phyloP scores from a whole-genome alignment of 352 stramenopile species.

The Pythium plurisporium region DNA sequence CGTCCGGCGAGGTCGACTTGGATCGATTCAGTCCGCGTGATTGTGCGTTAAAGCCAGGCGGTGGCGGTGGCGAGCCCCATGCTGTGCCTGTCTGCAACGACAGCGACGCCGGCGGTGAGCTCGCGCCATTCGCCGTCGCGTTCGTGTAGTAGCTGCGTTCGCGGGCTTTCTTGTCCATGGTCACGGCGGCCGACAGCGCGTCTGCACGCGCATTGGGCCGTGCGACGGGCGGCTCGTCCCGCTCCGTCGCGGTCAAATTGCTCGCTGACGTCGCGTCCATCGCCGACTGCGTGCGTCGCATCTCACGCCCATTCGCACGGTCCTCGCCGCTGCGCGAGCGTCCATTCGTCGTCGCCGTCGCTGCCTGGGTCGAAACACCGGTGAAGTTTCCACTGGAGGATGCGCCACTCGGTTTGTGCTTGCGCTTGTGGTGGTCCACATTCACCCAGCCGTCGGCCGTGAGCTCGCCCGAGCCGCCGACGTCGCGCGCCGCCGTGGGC shows the following conservation, averaged over 20 bases:
- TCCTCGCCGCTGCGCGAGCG: neutral
- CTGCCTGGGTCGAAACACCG: neutral
- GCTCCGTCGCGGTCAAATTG: neutral
- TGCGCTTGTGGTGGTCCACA: slow-evolving; percentile 18
- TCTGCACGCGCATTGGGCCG: slow-evolving; percentile 14
- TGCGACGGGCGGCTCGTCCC: slow-evolving; percentile 7
- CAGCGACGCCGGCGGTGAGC: slow-evolving; percentile 1
- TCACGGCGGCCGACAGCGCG: slow-evolving; percentile 19
- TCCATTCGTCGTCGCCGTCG: neutral
- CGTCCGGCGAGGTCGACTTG: slow-evolving; percentile 15
- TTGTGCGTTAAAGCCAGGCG: neutral
- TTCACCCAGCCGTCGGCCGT: slow-evolving; percentile 19
- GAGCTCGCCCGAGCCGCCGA: neutral
- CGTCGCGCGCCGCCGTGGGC: neutral
- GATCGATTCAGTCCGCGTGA: neutral
- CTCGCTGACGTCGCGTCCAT: neutral
- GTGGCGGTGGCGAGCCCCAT: slow-evolving; percentile 10
- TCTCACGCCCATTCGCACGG: neutral
- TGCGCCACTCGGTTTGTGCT: too few relatives aligned
- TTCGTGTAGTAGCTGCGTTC: slow-evolving; percentile 19
- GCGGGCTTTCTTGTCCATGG: slow-evolving; percentile 22
- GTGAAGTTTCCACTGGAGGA: too few relatives aligned
- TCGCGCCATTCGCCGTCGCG: neutral
- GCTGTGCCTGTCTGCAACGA: neutral
- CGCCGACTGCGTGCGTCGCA: slow-evolving; percentile 17